Evolutionary conservation across 345 rosid genomes (phyloP).

Genomic region (Brassica juncea): DNA sequence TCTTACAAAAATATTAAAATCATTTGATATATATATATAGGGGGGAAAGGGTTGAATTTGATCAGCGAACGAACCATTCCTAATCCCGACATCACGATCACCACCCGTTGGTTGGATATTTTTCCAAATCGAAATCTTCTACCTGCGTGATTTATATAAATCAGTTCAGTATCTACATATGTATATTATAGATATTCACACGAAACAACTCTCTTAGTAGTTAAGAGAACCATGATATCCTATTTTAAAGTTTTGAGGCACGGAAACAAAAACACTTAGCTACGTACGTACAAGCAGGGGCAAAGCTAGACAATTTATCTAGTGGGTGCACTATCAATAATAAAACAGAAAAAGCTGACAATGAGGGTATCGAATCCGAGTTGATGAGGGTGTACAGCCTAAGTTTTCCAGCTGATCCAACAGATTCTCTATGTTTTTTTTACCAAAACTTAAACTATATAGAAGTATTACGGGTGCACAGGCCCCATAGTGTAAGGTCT

Average conservation of each 20-base stretch:
- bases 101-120: constrained; percentile 45
- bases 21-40: not conserved
- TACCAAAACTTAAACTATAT: too few species aligned
- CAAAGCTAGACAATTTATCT: not conserved
- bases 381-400: not conserved
- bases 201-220: not conserved
- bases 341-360: not conserved
- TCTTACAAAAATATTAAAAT: not conserved
- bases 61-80: constrained; percentile 50
- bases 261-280: not conserved
- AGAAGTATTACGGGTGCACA: not conserved
- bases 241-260: not conserved
- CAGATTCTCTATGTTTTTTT: not conserved
- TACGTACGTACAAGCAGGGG: not conserved
- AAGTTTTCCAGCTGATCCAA: not conserved
- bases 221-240: not conserved
- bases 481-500: not conserved
- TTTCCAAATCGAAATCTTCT: constrained; percentile 61
- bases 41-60: not conserved
- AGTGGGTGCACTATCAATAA: not conserved
- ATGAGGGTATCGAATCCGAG: not conserved
- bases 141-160: constrained; percentile 44
- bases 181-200: not conserved
- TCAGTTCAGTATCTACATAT: not conserved
- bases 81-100: constrained; percentile 66